A percentile compares a stretch with the other conserved stretches of the same genome.
Conservation (phyloP, 2,329 filamentous ascomycete species). For the Cordyceps farinosa region DNA sequence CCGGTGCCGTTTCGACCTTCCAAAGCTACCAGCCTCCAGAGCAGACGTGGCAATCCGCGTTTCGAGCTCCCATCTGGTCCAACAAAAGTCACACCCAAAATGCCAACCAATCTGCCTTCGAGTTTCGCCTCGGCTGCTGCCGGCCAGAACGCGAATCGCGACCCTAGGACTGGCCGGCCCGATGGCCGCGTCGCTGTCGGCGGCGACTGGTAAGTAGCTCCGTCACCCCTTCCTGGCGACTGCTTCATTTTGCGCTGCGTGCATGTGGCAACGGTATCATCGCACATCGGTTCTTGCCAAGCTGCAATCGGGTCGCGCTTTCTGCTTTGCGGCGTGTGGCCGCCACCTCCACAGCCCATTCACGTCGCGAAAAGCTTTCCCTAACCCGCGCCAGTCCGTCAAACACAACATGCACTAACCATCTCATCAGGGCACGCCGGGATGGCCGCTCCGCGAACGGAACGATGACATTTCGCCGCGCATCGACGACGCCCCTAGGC, state of each 20-base stretch:
- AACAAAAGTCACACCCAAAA: constrained; percentile 28
- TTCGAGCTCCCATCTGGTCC: constrained; percentile 1
- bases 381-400: neutral
- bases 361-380: constrained; percentile 13
- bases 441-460: constrained; percentile 58
- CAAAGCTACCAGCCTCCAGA: constrained; percentile 14
- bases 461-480: constrained; percentile 61
- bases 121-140: constrained; percentile 82
- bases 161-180: constrained; percentile 55
- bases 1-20: constrained; percentile 11
- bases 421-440: constrained; percentile 50
- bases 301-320: neutral
- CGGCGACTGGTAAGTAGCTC: constrained; percentile 66
- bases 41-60: constrained; percentile 12
- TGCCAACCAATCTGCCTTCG: constrained; percentile 75
- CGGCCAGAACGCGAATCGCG: constrained; percentile 64
- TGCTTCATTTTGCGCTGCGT: constrained; percentile 25
- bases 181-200: constrained; percentile 54
- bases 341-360: neutral
- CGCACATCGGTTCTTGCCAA: neutral
- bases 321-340: neutral
- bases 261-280: neutral
- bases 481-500: constrained; percentile 54
- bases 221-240: constrained; percentile 22
- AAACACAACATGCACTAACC: constrained; percentile 13